These are phyloP conservation scores for Quercus berberidifolia DNA, from an alignment of 306 rosid genomes.

Conservation along the genomic window DNA sequence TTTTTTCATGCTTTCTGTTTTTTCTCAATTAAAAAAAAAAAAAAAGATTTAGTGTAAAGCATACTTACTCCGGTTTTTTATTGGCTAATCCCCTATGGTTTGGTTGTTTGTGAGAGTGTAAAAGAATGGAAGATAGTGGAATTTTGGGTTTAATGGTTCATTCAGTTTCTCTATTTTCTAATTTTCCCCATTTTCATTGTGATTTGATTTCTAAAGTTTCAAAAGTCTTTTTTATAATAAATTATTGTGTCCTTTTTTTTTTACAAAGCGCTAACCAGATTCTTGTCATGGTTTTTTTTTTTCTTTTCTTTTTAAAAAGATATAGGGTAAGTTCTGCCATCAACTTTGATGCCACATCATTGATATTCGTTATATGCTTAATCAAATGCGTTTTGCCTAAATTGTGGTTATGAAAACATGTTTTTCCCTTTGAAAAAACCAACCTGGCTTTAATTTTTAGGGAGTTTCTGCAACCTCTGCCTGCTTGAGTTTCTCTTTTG, in stretches of 20 bases:
- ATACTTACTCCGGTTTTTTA: background rate
- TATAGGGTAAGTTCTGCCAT: background rate
- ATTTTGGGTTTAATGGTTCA: background rate
- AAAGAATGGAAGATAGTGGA: background rate
- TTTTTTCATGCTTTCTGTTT: background rate
- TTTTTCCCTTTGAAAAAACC: background rate
- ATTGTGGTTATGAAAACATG: background rate
- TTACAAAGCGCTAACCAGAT: background rate
- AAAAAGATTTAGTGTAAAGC: background rate
- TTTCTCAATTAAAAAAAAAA: no score
- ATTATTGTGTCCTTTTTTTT: background rate
- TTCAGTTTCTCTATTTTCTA: background rate
- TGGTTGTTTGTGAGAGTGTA: background rate
- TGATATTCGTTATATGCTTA: background rate
- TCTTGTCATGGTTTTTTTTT: background rate
- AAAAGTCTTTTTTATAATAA: background rate
- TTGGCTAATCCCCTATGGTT: background rate
- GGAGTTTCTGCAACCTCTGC: background rate
- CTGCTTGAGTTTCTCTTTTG: background rate
- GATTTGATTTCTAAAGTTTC: background rate
- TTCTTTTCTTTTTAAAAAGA: background rate
- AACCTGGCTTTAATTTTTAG: background rate
- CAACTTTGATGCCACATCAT: background rate
- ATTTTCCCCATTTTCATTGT: background rate
- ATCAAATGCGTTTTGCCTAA: background rate